Evolutionary conservation across 495 filamentous ascomycete genomes (phyloP).

Genomic region (Aspergillus affinis): DNA sequence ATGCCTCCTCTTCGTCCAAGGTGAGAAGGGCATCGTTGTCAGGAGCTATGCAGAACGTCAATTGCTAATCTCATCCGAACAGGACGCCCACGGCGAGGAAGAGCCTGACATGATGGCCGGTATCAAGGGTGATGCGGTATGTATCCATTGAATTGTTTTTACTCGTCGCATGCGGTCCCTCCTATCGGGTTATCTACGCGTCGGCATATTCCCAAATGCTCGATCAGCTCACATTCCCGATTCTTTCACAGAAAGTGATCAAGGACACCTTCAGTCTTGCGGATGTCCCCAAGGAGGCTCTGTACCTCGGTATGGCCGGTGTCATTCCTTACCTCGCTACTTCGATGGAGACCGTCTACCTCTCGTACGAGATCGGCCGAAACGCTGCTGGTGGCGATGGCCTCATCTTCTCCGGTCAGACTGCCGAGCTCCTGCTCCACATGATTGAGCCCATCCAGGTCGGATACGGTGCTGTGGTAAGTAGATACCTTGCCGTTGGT

Average conservation of each 20-base stretch:
- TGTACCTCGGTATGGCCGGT: constrained; percentile 81
- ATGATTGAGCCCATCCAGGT: constrained; percentile 88
- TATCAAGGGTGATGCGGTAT: constrained; percentile 72
- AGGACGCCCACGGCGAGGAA: constrained; percentile 23
- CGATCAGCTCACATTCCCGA: constrained; percentile 11
- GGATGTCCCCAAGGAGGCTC: constrained; percentile 76
- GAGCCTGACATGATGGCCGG: constrained; percentile 66
- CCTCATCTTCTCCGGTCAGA: constrained; percentile 65
- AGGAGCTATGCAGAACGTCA: neutral
- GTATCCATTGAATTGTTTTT: constrained; percentile 22
- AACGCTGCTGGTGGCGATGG: constrained; percentile 58
- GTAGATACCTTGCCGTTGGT: constrained; percentile 28
- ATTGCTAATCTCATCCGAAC: constrained; percentile 36
- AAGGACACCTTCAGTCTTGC: constrained; percentile 82
- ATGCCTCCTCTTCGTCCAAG: constrained; percentile 41
- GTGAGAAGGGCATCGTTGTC: constrained; percentile 20
- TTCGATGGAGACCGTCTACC: constrained; percentile 81
- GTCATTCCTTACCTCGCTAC: constrained; percentile 89
- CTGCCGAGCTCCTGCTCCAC: constrained; percentile 70
- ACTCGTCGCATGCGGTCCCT: constrained; percentile 1
- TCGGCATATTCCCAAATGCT: neutral
- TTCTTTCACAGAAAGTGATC: constrained; percentile 62
- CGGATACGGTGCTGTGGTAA: constrained; percentile 86
- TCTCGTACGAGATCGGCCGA: constrained; percentile 78
- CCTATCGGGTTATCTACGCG: neutral